Conservation (phyloP, 495 filamentous ascomycete species). For the Talaromyces borbonicus region DNA sequence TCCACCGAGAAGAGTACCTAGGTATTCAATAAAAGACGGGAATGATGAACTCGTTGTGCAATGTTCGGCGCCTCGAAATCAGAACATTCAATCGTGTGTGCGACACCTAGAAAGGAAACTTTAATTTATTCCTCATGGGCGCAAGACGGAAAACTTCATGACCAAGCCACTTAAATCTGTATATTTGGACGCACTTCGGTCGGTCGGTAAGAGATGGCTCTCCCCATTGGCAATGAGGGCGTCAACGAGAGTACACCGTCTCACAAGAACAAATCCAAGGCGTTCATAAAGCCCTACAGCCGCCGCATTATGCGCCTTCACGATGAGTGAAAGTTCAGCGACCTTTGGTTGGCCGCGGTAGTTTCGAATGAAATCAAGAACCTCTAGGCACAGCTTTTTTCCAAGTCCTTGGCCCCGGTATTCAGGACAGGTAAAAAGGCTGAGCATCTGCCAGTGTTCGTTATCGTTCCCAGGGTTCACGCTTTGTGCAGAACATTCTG, state of each 20-base stretch:
- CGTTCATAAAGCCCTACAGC: slow-evolving; percentile 20
- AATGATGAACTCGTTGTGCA: not conserved
- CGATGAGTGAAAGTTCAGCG: slow-evolving; percentile 20
- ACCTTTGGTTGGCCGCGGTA: slow-evolving; percentile 5
- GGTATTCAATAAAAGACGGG: too few species aligned
- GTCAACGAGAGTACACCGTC: slow-evolving; percentile 22
- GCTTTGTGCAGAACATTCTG: slow-evolving; percentile 12
- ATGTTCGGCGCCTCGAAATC: not conserved
- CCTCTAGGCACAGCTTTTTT: slow-evolving; percentile 21
- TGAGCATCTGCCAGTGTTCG: slow-evolving; percentile 29
- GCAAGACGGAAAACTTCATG: not conserved
- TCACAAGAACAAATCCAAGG: slow-evolving; percentile 21
- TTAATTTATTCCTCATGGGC: not conserved
- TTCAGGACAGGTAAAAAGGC: slow-evolving; percentile 21
- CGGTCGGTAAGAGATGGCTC: slow-evolving; percentile 19
- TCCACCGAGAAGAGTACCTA: not conserved
- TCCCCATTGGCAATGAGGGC: slow-evolving; percentile 27
- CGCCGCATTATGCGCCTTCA: slow-evolving; percentile 21
- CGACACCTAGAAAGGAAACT: not conserved
- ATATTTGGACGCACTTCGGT: slow-evolving; percentile 17
- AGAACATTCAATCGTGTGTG: not conserved
- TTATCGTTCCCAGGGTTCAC: slow-evolving; percentile 13
- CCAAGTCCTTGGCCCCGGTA: slow-evolving; percentile 25
- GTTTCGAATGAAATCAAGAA: slow-evolving; percentile 13
- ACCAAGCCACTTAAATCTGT: slow-evolving; percentile 13